phyloP scores from a whole-genome alignment of 345 rosid genomes.

The Angophora floribunda region DNA sequence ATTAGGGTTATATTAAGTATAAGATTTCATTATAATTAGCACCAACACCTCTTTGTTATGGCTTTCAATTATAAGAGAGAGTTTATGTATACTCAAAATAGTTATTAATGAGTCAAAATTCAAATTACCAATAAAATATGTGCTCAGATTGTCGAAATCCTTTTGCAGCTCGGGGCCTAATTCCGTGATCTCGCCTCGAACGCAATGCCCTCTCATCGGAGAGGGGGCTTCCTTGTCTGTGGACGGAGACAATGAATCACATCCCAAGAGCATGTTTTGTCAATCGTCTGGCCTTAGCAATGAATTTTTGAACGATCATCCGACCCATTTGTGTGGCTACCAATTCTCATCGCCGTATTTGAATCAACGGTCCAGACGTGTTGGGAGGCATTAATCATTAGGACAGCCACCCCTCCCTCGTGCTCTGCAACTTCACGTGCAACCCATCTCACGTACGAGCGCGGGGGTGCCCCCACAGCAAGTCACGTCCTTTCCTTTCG shows the following conservation, averaged over 20 bases:
- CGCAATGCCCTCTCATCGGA: too few relatives aligned
- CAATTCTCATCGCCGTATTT: not conserved
- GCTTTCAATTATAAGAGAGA: not conserved
- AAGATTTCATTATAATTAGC: not conserved
- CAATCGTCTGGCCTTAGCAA: not conserved
- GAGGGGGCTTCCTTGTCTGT: not conserved
- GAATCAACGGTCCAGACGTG: not conserved
- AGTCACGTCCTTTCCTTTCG: not conserved
- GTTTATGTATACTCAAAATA: too few relatives aligned
- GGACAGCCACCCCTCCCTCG: not conserved
- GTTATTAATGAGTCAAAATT: too few relatives aligned
- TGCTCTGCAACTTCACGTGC: not conserved
- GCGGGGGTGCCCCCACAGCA: not conserved
- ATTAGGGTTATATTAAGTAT: too few relatives aligned
- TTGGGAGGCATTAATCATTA: not conserved
- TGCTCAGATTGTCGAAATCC: not conserved
- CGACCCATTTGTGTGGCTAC: not conserved
- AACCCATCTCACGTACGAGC: too few relatives aligned
- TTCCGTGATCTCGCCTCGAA: too few relatives aligned
- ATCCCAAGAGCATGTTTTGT: fast-evolving
- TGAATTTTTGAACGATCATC: not conserved
- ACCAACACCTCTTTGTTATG: not conserved
- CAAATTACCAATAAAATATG: not conserved
- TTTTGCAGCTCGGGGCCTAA: too few relatives aligned
- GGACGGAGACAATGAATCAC: not conserved